Percentiles rank a stretch among this genome's conserved stretches.
phyloP scores from a whole-genome alignment of 192 early-diverging fungal genomes.

The Obelidium mucronatum region DNA sequence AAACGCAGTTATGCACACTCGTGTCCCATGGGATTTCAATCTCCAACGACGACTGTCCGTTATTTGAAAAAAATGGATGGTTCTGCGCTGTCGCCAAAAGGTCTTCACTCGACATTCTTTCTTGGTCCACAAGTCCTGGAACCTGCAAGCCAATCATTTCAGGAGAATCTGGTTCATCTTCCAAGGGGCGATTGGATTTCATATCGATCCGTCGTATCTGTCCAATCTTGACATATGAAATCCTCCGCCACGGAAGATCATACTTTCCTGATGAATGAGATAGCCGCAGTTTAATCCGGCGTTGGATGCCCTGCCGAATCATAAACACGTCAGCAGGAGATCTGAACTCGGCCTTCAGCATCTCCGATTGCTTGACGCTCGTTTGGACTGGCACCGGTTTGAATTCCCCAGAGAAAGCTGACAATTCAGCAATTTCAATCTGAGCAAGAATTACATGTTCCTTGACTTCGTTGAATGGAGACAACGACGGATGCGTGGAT shows the following conservation, averaged over 20 bases:
- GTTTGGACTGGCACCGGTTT: conserved; percentile 46
- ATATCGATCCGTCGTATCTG: conserved; percentile 28
- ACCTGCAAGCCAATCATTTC: conserved; percentile 38
- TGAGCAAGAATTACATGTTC: conserved; percentile 42
- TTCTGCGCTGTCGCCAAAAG: neutral
- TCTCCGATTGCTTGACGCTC: conserved; percentile 10
- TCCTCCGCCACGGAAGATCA: conserved; percentile 38
- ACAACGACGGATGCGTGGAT: neutral
- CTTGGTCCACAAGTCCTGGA: conserved; percentile 23
- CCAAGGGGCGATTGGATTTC: conserved; percentile 27
- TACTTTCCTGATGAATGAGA: conserved; percentile 40
- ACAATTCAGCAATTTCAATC: conserved; percentile 48
- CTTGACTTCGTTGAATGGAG: neutral
- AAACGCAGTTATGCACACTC: conserved; percentile 29
- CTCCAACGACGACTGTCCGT: conserved; percentile 41
- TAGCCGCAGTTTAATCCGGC: conserved; percentile 37
- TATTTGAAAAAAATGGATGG: conserved; percentile 18
- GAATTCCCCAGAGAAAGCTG: conserved; percentile 38
- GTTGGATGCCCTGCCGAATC: conserved; percentile 50
- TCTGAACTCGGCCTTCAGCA: conserved; percentile 28
- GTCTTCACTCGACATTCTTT: neutral
- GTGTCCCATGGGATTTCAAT: conserved; percentile 47
- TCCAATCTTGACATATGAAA: conserved; percentile 37
- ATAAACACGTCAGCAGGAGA: conserved; percentile 42
- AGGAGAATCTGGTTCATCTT: conserved; percentile 19